Evolutionary conservation across 2,329 filamentous ascomycete genomes (phyloP).

Genomic region (Clarireedia monteithiana): DNA sequence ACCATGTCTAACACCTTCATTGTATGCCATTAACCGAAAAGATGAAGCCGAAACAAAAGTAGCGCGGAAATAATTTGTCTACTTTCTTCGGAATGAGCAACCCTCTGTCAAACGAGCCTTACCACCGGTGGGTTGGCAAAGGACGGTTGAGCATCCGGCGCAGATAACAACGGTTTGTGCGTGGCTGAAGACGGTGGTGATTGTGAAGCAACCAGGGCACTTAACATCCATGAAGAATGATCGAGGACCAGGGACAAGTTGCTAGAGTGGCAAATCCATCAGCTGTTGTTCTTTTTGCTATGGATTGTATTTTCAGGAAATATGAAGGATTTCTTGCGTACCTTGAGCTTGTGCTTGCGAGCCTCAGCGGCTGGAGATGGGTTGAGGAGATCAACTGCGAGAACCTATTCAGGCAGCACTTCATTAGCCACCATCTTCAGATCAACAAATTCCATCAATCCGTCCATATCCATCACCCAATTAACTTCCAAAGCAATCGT

Average conservation of each 20-base stretch:
- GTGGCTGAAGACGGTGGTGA: constrained; percentile 99
- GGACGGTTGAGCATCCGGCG: constrained; percentile 97
- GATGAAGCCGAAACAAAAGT: constrained; percentile 33
- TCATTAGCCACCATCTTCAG: constrained; percentile 39
- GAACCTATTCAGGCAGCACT: constrained; percentile 61
- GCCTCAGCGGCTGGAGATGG: constrained; percentile 95
- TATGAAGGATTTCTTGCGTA: constrained; percentile 39
- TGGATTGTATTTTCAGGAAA: background rate
- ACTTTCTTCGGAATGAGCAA: constrained; percentile 99
- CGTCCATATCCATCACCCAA: constrained; percentile 11
- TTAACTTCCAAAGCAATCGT: constrained; percentile 7
- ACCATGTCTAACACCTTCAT: constrained; percentile 23
- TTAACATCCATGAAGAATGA: constrained; percentile 99
- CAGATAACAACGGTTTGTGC: constrained; percentile 99
- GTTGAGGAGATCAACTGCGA: constrained; percentile 99
- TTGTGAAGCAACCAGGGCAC: constrained; percentile 99
- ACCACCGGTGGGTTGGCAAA: constrained; percentile 98
- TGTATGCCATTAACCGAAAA: constrained; percentile 23
- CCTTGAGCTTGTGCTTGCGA: constrained; percentile 99
- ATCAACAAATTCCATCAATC: constrained; percentile 19
- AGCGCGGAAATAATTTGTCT: constrained; percentile 44
- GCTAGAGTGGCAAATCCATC: constrained; percentile 41
- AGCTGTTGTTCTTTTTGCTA: constrained; percentile 1
- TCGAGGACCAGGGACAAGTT: constrained; percentile 88
- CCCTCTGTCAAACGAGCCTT: constrained; percentile 99